Conservation (phyloP, 1,139 yeast species). For the Suhomyces guaymorum region DNA sequence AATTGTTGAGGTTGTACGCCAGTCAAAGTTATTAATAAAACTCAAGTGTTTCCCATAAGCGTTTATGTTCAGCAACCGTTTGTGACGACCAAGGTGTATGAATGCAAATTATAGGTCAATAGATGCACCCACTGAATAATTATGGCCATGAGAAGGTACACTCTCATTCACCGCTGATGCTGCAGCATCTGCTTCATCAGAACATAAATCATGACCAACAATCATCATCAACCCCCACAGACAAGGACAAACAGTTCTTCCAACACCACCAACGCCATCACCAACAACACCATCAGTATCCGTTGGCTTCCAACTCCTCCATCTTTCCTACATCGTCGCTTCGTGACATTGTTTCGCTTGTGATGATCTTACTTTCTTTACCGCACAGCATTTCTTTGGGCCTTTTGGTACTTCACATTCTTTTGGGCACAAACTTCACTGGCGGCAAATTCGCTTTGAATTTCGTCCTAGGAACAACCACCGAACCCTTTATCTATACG, state of each 20-base stretch:
- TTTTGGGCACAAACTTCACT: conserved; percentile 43
- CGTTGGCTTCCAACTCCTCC: conserved; percentile 12
- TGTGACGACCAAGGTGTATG: conserved; percentile 2
- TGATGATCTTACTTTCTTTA: conserved; percentile 40
- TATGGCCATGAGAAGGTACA: conserved; percentile 9
- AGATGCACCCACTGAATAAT: conserved; percentile 10
- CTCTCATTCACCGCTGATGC: conserved; percentile 9
- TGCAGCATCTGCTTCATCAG: conserved; percentile 7
- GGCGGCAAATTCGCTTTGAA: conserved; percentile 45
- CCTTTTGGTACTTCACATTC: conserved; percentile 38
- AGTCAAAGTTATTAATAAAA: not conserved
- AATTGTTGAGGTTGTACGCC: not conserved
- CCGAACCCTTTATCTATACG: conserved; percentile 6
- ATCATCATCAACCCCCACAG: conserved; percentile 1
- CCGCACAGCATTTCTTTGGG: conserved; percentile 45
- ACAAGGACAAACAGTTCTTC: conserved; percentile 6
- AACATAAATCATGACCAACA: conserved; percentile 3
- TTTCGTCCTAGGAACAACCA: conserved; percentile 20
- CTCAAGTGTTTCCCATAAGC: not conserved
- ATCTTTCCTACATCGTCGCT: conserved; percentile 34
- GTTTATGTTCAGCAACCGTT: conserved; percentile 4
- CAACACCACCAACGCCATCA: conserved; percentile 12
- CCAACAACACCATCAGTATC: conserved; percentile 14
- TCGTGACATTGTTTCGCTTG: conserved; percentile 47
- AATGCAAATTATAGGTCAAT: conserved; percentile 5